Percentiles rank a stretch among this genome's conserved stretches.
Evolutionary conservation across 2,329 filamentous ascomycete species (phyloP).

Genomic region (Dactylellina parvicollis): DNA sequence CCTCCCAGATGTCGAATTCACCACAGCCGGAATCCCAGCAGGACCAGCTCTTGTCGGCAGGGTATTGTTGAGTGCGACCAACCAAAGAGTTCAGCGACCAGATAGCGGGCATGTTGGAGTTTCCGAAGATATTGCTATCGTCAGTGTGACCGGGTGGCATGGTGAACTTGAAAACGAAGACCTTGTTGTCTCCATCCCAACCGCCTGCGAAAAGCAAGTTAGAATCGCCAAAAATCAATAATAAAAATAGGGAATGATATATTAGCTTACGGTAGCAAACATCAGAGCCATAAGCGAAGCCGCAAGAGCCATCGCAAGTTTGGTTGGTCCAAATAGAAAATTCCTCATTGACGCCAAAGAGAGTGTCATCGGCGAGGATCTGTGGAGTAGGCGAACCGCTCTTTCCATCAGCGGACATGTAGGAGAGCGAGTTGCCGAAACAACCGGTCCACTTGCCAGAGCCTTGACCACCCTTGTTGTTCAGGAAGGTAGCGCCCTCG

Average conservation of each 20-base stretch:
- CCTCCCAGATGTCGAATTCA: slow-evolving; percentile 80
- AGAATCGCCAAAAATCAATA: neutral
- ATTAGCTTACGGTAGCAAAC: slow-evolving; percentile 65
- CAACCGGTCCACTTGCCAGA: slow-evolving; percentile 58
- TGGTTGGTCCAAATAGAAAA: slow-evolving; percentile 66
- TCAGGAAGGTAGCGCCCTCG: slow-evolving; percentile 41
- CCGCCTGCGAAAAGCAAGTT: slow-evolving; percentile 66
- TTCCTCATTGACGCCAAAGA: slow-evolving; percentile 65
- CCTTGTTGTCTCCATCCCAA: slow-evolving; percentile 75
- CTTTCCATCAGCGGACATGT: slow-evolving; percentile 65
- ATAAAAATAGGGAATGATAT: neutral
- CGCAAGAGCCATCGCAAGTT: slow-evolving; percentile 65
- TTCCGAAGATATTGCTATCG: slow-evolving; percentile 61
- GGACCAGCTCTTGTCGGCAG: slow-evolving; percentile 76
- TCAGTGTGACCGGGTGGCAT: slow-evolving; percentile 72
- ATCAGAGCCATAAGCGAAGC: slow-evolving; percentile 64
- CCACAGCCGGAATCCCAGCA: slow-evolving; percentile 78
- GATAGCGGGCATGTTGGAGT: slow-evolving; percentile 76
- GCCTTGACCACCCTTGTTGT: slow-evolving; percentile 47
- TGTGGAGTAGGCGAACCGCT: slow-evolving; percentile 64
- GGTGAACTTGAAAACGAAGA: slow-evolving; percentile 77
- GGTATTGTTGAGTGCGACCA: slow-evolving; percentile 67
- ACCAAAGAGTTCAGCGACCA: slow-evolving; percentile 81
- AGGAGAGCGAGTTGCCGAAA: slow-evolving; percentile 70
- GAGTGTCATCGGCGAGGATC: slow-evolving; percentile 65